phyloP scores from a whole-genome alignment of 495 filamentous ascomycete species.

The Achaetomiella virescens region DNA sequence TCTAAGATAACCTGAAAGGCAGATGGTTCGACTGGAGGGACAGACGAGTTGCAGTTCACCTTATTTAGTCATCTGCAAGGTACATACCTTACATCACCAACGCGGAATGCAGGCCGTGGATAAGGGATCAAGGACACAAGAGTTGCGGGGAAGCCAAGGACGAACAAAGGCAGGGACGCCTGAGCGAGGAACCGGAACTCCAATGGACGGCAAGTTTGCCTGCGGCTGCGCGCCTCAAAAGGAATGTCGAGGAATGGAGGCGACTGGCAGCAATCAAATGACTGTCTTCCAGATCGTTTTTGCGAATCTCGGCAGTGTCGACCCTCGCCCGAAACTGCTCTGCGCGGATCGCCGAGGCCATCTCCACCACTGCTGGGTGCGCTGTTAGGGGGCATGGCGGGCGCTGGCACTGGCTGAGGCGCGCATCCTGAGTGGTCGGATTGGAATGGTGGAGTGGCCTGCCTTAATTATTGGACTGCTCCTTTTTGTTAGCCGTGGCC shows the following conservation, averaged over 20 bases:
- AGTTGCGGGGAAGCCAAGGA: not conserved
- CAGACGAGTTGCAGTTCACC: not conserved
- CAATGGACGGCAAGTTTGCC: not conserved
- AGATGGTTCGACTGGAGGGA: too few species aligned
- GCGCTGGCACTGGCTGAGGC: constrained; percentile 4
- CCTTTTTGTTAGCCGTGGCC: constrained; percentile 20
- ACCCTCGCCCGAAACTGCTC: not conserved
- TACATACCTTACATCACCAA: too few species aligned
- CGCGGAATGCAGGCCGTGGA: not conserved
- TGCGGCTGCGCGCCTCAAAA: not conserved
- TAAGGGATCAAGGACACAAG: not conserved
- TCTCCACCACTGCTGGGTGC: constrained; percentile 3
- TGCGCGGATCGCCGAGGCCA: not conserved
- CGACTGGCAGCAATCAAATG: not conserved
- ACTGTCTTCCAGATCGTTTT: constrained; percentile 5
- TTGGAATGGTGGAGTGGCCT: constrained; percentile 1
- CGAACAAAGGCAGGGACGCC: not conserved
- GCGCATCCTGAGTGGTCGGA: not conserved
- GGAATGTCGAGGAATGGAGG: not conserved
- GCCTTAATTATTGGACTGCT: constrained; percentile 12
- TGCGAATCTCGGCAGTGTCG: constrained; percentile 2
- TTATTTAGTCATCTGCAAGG: not conserved
- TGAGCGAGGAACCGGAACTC: not conserved
- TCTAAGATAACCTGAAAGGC: too few species aligned
- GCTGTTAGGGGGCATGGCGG: not conserved